A percentile compares a stretch with the other conserved stretches of the same genome.
Evolutionary conservation across 805 yeast genomes (phyloP).

Genomic region (Dipodascus albidus): DNA sequence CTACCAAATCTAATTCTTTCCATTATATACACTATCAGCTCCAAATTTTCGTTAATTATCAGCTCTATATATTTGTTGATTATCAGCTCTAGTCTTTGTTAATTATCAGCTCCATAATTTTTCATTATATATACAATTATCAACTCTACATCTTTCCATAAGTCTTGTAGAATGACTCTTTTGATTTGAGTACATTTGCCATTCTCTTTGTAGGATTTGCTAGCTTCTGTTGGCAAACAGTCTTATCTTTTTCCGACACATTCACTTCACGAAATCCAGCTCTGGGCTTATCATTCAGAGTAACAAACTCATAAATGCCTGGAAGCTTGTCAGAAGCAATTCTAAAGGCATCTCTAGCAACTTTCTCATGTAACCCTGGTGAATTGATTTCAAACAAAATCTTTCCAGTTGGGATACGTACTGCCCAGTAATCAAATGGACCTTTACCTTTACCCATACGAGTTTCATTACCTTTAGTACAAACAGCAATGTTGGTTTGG

Average conservation of each 20-base stretch:
- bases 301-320: conserved; percentile 79
- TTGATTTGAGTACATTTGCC: conserved; percentile 41
- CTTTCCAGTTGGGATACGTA: conserved; percentile 91
- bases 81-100: too few species aligned
- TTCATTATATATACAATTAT: not conserved
- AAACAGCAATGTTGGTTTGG: conserved; percentile 77
- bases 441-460: conserved; percentile 99
- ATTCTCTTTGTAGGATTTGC: conserved; percentile 56
- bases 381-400: conserved; percentile 75
- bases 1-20: too few species aligned
- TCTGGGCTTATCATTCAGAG: conserved; percentile 51
- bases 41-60: too few species aligned
- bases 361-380: conserved; percentile 69
- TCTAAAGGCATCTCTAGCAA: conserved; percentile 79
- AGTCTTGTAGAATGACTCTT: conserved; percentile 40
- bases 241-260: conserved; percentile 33
- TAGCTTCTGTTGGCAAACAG: conserved; percentile 44
- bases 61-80: too few species aligned
- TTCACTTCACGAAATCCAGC: conserved; percentile 50
- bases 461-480: conserved; percentile 94
- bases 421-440: conserved; percentile 94
- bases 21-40: too few species aligned
- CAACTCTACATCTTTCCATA: conserved; percentile 21
- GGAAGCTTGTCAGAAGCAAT: conserved; percentile 89
- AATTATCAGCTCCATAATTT: too few species aligned